phyloP scores from a whole-genome alignment of 1,284 basidiomycete species.

The Ustilago vetiveriae region DNA sequence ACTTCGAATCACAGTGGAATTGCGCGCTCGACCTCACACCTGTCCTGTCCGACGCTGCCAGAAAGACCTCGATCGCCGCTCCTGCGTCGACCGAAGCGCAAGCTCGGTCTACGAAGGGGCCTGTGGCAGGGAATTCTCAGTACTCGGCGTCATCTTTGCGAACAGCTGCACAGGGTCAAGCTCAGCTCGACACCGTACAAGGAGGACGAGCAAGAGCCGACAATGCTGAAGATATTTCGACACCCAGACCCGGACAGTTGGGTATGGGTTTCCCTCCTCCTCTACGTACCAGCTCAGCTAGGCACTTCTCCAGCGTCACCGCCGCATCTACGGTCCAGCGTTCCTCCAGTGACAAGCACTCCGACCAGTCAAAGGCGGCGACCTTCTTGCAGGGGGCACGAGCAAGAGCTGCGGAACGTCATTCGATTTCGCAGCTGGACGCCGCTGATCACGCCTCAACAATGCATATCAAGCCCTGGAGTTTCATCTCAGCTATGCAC shows the following conservation, averaged over 20 bases:
- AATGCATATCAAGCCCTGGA: conserved; percentile 12
- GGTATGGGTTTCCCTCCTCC: conserved; percentile 27
- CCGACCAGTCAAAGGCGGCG: not conserved
- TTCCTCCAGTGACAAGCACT: not conserved
- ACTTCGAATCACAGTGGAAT: conserved; percentile 49
- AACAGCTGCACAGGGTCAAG: not conserved
- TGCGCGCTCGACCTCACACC: conserved; percentile 35
- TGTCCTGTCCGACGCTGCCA: conserved; percentile 22
- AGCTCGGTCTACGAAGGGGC: too few relatives aligned
- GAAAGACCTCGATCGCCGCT: conserved; percentile 8
- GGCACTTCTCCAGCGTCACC: conserved; percentile 9
- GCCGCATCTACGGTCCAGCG: not conserved
- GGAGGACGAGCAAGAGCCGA: not conserved
- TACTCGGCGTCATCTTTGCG: conserved; percentile 30
- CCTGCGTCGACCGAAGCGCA: not conserved
- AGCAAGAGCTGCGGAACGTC: conserved; percentile 10
- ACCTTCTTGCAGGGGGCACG: conserved; percentile 21
- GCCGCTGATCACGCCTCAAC: not conserved
- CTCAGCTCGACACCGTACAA: not conserved
- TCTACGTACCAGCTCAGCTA: conserved; percentile 8
- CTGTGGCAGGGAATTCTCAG: conserved; percentile 27
- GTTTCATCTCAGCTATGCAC: not conserved
- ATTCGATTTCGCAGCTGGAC: not conserved
- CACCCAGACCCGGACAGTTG: conserved; percentile 28
- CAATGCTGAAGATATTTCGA: conserved; percentile 6